Conservation (phyloP, 768 basidiomycete genomes). For the Tricholoma flavovirens region DNA sequence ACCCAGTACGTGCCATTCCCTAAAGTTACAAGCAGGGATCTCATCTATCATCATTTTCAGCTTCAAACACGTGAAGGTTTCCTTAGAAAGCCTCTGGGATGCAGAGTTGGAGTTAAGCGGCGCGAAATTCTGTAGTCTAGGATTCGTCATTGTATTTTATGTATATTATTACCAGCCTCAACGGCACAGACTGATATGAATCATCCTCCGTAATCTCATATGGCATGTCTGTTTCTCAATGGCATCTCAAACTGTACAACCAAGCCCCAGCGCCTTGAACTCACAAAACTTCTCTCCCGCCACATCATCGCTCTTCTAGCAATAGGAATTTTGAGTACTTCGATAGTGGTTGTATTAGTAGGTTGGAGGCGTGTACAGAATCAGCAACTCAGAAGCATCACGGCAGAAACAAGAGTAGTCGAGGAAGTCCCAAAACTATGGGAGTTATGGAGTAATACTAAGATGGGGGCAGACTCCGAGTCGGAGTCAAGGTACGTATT, state of each 20-base stretch:
- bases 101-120: conserved; percentile 66
- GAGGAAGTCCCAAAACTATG: conserved; percentile 37
- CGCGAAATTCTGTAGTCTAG: conserved; percentile 30
- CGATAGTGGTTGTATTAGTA: conserved; percentile 44
- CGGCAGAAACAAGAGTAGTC: neutral
- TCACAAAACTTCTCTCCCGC: conserved; percentile 20
- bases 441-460: conserved; percentile 34
- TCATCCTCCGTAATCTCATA: neutral
- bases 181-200: neutral
- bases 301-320: conserved; percentile 53
- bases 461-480: conserved; percentile 6
- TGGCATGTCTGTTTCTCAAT: too few relatives aligned
- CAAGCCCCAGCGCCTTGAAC: neutral
- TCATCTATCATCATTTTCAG: conserved; percentile 26
- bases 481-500: conserved; percentile 34
- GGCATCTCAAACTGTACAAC: neutral
- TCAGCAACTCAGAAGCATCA: conserved; percentile 3
- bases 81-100: conserved; percentile 74
- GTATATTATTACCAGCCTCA: too few relatives aligned
- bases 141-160: neutral
- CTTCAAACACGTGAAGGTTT: conserved; percentile 81
- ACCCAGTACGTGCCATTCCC: conserved; percentile 38
- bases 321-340: conserved; percentile 48
- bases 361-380: conserved; percentile 36
- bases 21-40: neutral